Percentiles rank a stretch among this genome's conserved stretches.
Conservation (phyloP, 441 rosid species). For the Gossypium lobatum region DNA sequence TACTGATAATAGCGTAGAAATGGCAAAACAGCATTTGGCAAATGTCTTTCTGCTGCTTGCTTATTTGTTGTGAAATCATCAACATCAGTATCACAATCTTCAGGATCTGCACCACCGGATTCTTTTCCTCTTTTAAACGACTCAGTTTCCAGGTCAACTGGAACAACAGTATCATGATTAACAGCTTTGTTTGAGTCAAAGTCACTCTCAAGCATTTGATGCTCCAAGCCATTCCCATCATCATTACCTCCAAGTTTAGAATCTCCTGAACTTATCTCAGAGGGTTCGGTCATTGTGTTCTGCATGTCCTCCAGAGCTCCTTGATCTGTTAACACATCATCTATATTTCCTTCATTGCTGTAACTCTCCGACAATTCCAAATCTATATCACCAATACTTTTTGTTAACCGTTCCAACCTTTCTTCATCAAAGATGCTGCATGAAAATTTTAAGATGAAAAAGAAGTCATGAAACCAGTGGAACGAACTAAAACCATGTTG, state of each 20-base stretch:
- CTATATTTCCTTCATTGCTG: constrained; percentile 32
- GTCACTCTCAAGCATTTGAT: constrained; percentile 32
- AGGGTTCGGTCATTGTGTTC: constrained; percentile 24
- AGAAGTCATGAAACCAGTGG: neutral
- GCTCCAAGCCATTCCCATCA: constrained; percentile 27
- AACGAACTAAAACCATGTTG: neutral
- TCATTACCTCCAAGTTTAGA: constrained; percentile 32
- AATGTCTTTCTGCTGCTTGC: constrained; percentile 46
- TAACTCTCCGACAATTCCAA: constrained; percentile 35
- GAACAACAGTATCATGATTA: constrained; percentile 23
- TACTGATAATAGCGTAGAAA: constrained; percentile 59
- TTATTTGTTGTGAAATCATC: constrained; percentile 40
- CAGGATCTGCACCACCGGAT: constrained; percentile 29
- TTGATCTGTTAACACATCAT: constrained; percentile 24
- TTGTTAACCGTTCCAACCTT: constrained; percentile 78
- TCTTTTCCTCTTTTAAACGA: constrained; percentile 24
- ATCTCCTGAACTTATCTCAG: constrained; percentile 29
- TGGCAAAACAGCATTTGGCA: constrained; percentile 55
- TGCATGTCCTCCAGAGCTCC: constrained; percentile 24
- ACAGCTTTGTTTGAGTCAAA: constrained; percentile 24
- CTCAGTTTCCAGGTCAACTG: constrained; percentile 34
- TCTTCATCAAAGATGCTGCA: constrained; percentile 85
- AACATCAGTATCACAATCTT: constrained; percentile 28
- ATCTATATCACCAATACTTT: constrained; percentile 47
- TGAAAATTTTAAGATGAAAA: constrained; percentile 5